These are phyloP conservation scores for Morella rubra DNA, from an alignment of 306 rosid species.

Conservation along the genomic window DNA sequence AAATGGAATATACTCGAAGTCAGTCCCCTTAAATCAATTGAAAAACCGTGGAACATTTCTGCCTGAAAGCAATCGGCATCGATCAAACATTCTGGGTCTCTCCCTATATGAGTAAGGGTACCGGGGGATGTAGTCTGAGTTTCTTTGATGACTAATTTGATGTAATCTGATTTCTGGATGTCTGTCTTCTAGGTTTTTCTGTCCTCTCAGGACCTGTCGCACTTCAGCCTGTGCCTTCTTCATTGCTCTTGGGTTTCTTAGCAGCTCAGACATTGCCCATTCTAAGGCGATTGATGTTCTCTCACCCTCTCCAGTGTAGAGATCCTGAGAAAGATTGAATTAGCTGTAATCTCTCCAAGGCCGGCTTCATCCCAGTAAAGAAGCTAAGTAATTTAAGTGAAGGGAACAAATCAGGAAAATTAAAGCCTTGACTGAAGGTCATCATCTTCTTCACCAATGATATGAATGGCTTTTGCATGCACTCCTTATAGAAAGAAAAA, in stretches of 20 bases:
- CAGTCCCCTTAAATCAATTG: too few species aligned
- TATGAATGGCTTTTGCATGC: too few species aligned
- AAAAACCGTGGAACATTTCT: fast-evolving
- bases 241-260: conserved; percentile 42
- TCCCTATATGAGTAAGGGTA: neutral
- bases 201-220: conserved; percentile 25
- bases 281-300: conserved; percentile 28
- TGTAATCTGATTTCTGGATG: neutral
- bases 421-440: neutral
- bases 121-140: conserved; percentile 32
- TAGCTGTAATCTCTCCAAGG: conserved; percentile 10
- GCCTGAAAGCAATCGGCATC: too few species aligned
- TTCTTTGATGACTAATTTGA: conserved; percentile 33
- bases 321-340: conserved; percentile 28
- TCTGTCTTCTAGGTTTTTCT: neutral
- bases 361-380: conserved; percentile 17
- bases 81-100: too few species aligned
- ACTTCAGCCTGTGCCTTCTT: conserved; percentile 45
- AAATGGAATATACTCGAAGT: too few species aligned
- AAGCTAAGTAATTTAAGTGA: conserved; percentile 24
- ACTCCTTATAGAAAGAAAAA: too few species aligned
- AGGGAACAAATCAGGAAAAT: conserved; percentile 27
- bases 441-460: neutral
- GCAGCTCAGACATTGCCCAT: conserved; percentile 46
- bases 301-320: conserved; percentile 36